These are phyloP conservation scores for Ziziphus jujuba DNA, from an alignment of 306 rosid genomes.

Conservation along the genomic window DNA sequence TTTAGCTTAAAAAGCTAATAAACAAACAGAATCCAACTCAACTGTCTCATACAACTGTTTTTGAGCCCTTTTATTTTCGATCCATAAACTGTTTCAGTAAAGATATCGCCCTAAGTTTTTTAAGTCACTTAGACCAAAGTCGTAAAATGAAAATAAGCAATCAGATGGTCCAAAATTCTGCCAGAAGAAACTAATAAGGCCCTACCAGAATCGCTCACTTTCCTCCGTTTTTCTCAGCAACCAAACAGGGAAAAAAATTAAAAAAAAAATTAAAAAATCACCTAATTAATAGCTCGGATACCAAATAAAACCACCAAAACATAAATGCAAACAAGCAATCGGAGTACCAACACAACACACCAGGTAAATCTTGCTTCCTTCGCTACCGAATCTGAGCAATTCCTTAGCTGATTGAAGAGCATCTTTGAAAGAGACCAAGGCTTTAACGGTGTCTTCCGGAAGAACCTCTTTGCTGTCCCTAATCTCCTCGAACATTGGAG, in stretches of 20 bases:
- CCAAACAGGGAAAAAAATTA: slow-evolving; percentile 16
- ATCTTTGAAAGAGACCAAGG: slow-evolving; percentile 55
- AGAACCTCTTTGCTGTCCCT: slow-evolving; percentile 52
- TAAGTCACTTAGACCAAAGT: slow-evolving; percentile 10
- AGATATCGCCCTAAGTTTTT: neutral
- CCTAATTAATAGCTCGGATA: neutral
- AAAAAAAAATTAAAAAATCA: neutral
- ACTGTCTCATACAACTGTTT: neutral
- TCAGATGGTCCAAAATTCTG: neutral
- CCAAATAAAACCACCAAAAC: neutral
- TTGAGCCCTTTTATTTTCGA: neutral
- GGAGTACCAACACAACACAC: slow-evolving; percentile 54
- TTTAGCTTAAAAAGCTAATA: neutral
- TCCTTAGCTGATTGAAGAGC: slow-evolving; percentile 70
- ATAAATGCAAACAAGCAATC: neutral
- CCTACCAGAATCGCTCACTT: slow-evolving; percentile 2
- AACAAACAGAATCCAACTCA: neutral
- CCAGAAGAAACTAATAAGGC: neutral
- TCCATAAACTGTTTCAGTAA: neutral
- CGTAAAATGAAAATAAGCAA: neutral
- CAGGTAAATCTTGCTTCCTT: slow-evolving; percentile 90
- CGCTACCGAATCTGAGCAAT: slow-evolving; percentile 74
- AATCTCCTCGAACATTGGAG: slow-evolving; percentile 92
- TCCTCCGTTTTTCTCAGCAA: slow-evolving; percentile 19
- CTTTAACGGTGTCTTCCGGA: slow-evolving; percentile 46